phyloP scores from a whole-genome alignment of 2,329 filamentous ascomycete species.

The Xylaria sp. region DNA sequence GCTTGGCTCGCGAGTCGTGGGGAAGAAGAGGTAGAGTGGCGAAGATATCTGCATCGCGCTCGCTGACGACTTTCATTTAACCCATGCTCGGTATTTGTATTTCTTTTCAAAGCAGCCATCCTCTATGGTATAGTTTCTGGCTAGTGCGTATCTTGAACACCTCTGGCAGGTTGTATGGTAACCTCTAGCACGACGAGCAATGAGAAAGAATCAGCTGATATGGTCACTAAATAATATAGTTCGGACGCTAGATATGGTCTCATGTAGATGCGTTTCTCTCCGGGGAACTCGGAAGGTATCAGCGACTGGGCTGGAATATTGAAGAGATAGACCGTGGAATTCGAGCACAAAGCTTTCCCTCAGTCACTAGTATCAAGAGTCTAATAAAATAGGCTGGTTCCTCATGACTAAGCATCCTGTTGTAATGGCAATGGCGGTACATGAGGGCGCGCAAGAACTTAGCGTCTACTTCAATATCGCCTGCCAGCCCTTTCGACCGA shows the following conservation, averaged over 20 bases:
- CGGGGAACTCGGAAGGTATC: not conserved
- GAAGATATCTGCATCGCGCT: too few species aligned
- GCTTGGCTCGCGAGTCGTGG: too few species aligned
- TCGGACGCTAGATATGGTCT: not conserved
- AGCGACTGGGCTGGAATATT: not conserved
- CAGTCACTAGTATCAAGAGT: not conserved
- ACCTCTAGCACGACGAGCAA: too few species aligned
- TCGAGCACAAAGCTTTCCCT: not conserved
- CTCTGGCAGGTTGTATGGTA: too few species aligned
- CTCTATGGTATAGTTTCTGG: too few species aligned
- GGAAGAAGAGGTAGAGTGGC: too few species aligned
- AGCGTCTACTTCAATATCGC: conserved; percentile 53
- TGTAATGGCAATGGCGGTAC: not conserved
- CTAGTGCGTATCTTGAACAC: too few species aligned
- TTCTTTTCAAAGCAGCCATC: too few species aligned
- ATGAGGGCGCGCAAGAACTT: not conserved
- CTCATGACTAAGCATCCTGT: not conserved
- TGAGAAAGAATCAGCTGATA: not conserved
- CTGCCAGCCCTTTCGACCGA: conserved; percentile 70
- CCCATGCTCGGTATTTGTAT: too few species aligned
- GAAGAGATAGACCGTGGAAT: not conserved
- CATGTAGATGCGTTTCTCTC: not conserved
- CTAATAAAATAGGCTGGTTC: not conserved
- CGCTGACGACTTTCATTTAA: too few species aligned
- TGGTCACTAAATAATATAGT: not conserved